Evolutionary conservation across 2,329 filamentous ascomycete genomes (phyloP).

Genomic region (Thielaviopsis ethacetica): DNA sequence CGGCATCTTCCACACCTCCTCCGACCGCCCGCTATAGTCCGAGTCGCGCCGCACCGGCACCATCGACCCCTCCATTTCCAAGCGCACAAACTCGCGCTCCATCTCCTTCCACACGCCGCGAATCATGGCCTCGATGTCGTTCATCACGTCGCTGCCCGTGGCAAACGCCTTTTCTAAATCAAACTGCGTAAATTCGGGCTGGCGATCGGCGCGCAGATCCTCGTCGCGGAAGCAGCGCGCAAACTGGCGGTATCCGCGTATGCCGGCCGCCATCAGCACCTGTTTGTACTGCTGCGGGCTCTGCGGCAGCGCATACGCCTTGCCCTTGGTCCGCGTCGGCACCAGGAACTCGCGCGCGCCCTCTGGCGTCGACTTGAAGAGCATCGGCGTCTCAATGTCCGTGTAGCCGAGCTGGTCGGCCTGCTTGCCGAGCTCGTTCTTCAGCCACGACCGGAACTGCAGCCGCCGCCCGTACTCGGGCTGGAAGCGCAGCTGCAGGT

Average conservation of each 20-base stretch:
- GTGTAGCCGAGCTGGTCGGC: slow-evolving; percentile 45
- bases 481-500: slow-evolving; percentile 73
- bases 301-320: slow-evolving; percentile 83
- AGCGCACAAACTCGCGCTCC: slow-evolving; percentile 23
- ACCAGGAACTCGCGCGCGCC: slow-evolving; percentile 91
- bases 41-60: slow-evolving; percentile 16
- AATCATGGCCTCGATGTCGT: slow-evolving; percentile 33
- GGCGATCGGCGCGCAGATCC: slow-evolving; percentile 76
- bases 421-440: slow-evolving; percentile 32
- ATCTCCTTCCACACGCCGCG: slow-evolving; percentile 35
- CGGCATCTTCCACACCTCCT: slow-evolving; percentile 13
- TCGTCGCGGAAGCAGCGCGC: slow-evolving; percentile 93
- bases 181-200: slow-evolving; percentile 93
- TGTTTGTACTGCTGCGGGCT: slow-evolving; percentile 99
- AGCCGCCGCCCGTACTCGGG: slow-evolving; percentile 50
- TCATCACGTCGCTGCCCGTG: slow-evolving; percentile 53
- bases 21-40: not conserved
- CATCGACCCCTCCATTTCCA: slow-evolving; percentile 17
- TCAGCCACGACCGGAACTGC: slow-evolving; percentile 47
- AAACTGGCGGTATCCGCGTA: slow-evolving; percentile 76
- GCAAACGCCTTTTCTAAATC: slow-evolving; percentile 92
- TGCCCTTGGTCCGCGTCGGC: slow-evolving; percentile 58
- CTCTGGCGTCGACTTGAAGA: slow-evolving; percentile 97
- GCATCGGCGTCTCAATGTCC: slow-evolving; percentile 78
- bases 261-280: slow-evolving; percentile 82